Conservation (phyloP, 768 basidiomycete species). For the Pholiota molesta region DNA sequence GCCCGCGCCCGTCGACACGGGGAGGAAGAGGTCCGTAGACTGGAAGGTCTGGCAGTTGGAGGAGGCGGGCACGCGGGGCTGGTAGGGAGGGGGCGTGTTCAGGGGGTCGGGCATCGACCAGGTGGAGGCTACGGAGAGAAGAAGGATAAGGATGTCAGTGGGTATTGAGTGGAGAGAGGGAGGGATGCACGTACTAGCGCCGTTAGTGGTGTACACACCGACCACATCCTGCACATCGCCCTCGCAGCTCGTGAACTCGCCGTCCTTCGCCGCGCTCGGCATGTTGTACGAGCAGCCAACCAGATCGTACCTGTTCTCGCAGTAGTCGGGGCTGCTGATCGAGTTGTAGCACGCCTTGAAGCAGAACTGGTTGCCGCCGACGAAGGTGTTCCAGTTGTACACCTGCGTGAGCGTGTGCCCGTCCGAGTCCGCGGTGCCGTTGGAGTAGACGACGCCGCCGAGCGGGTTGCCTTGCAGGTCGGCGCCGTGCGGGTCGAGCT, state of each 20-base stretch:
- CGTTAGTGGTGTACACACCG: slow-evolving; percentile 46
- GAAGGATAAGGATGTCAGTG: background rate
- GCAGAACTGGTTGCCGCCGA: slow-evolving; percentile 67
- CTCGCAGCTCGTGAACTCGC: slow-evolving; percentile 61
- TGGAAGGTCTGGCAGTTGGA: slow-evolving; percentile 38
- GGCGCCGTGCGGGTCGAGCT: slow-evolving; percentile 68
- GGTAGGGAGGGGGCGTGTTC: slow-evolving; percentile 38
- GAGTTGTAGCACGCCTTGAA: slow-evolving; percentile 69
- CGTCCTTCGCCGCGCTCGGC: slow-evolving; percentile 58
- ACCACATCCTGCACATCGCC: slow-evolving; percentile 63
- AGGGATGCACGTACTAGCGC: slow-evolving; percentile 25
- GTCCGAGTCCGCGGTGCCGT: slow-evolving; percentile 45
- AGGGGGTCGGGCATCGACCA: slow-evolving; percentile 25
- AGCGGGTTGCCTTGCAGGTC: slow-evolving; percentile 78
- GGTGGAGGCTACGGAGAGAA: slow-evolving; percentile 10
- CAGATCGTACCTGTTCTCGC: slow-evolving; percentile 71
- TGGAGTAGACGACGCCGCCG: slow-evolving; percentile 72
- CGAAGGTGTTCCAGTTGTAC: slow-evolving; percentile 76
- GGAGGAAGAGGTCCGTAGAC: slow-evolving; percentile 32
- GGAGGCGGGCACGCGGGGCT: slow-evolving; percentile 38
- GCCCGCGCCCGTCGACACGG: slow-evolving; percentile 5
- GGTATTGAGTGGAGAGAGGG: too few species aligned
- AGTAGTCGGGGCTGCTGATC: slow-evolving; percentile 46
- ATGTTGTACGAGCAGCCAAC: slow-evolving; percentile 73
- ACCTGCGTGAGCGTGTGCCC: slow-evolving; percentile 55